Percentiles rank a stretch among this genome's conserved stretches.
Evolutionary conservation across 257 asterid genomes (phyloP).

Genomic region (Ligustrum vulgare): DNA sequence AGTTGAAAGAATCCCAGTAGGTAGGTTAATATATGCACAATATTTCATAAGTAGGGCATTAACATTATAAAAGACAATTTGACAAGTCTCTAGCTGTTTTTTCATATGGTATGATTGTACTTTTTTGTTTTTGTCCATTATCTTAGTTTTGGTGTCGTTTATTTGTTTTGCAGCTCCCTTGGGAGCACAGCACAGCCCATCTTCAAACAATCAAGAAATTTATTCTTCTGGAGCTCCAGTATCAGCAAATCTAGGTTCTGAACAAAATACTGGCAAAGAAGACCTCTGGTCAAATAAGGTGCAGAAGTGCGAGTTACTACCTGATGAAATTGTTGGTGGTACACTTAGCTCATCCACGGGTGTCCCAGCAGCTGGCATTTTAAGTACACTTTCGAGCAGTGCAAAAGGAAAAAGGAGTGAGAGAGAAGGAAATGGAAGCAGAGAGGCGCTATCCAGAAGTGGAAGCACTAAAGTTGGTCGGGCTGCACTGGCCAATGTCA

Average conservation of each 20-base stretch:
- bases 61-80: background rate
- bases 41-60: background rate
- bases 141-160: conserved; percentile 22
- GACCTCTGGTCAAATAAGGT: conserved; percentile 58
- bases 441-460: conserved; percentile 60
- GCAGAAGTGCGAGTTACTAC: conserved; percentile 64
- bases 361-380: conserved; percentile 53
- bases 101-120: background rate
- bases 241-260: conserved; percentile 51
- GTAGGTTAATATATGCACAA: conserved; percentile 1
- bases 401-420: conserved; percentile 91
- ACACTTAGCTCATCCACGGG: conserved; percentile 41
- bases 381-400: conserved; percentile 65
- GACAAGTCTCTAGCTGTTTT: background rate
- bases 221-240: conserved; percentile 24
- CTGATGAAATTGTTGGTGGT: conserved; percentile 70
- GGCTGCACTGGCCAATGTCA: conserved; percentile 44
- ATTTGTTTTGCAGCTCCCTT: conserved; percentile 51
- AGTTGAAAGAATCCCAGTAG: background rate
- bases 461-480: conserved; percentile 69
- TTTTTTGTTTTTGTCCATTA: conserved; percentile 10
- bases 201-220: conserved; percentile 48
- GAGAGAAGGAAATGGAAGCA: conserved; percentile 81
- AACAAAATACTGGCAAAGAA: conserved; percentile 45
- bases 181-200: conserved; percentile 71